Conservation (phyloP, 1,284 basidiomycete genomes). For the Naganishia sp. region DNA sequence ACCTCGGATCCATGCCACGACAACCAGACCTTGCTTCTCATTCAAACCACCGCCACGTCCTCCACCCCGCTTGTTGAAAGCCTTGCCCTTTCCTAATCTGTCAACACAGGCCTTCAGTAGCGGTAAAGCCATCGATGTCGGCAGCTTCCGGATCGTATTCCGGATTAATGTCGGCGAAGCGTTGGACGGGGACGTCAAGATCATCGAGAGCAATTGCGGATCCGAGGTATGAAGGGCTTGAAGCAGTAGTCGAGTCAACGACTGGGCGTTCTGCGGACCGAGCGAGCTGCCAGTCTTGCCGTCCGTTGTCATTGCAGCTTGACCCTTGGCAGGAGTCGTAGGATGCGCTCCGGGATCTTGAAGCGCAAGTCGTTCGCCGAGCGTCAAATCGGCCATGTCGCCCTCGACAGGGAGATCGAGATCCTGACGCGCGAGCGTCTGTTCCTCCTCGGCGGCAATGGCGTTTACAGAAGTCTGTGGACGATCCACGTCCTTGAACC, state of each 20-base stretch:
- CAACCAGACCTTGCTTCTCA: slow-evolving; percentile 77
- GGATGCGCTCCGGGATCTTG: slow-evolving; percentile 52
- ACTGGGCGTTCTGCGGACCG: slow-evolving; percentile 71
- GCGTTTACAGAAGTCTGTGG: slow-evolving; percentile 39
- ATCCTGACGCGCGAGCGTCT: slow-evolving; percentile 50
- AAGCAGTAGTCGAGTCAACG: slow-evolving; percentile 88
- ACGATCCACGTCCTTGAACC: slow-evolving; percentile 46
- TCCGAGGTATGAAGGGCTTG: slow-evolving; percentile 97
- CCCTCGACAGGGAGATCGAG: slow-evolving; percentile 63
- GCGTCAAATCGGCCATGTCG: slow-evolving; percentile 81
- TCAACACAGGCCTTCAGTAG: slow-evolving; percentile 87
- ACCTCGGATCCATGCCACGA: slow-evolving; percentile 86
- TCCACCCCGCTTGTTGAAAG: slow-evolving; percentile 59
- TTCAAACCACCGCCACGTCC: slow-evolving; percentile 80
- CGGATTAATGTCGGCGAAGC: slow-evolving; percentile 78
- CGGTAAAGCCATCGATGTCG: slow-evolving; percentile 84
- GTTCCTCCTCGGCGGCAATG: slow-evolving; percentile 39
- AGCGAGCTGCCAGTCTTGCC: slow-evolving; percentile 39
- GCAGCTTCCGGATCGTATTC: slow-evolving; percentile 83
- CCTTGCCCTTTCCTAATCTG: slow-evolving; percentile 78
- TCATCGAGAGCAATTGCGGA: slow-evolving; percentile 81
- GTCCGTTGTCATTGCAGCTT: slow-evolving; percentile 37
- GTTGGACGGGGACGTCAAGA: slow-evolving; percentile 66
- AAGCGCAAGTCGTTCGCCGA: slow-evolving; percentile 76
- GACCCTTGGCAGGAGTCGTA: slow-evolving; percentile 54